phyloP scores from a whole-genome alignment of 2,329 filamentous ascomycete genomes.

The Diaporthe aspalathi region DNA sequence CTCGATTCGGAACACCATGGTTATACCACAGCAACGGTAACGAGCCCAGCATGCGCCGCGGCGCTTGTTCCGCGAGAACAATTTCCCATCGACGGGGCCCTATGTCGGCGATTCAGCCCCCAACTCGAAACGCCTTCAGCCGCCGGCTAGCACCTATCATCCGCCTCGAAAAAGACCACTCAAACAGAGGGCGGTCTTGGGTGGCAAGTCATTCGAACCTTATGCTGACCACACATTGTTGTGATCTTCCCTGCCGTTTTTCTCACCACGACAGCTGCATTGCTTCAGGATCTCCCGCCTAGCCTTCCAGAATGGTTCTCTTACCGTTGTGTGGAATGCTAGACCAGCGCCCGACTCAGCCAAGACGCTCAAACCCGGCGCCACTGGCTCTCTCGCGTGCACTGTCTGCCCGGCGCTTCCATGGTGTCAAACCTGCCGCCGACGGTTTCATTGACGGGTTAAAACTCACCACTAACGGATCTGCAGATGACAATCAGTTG shows the following conservation, averaged over 20 bases:
- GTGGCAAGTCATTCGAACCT: conserved; percentile 38
- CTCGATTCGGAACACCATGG: conserved; percentile 18
- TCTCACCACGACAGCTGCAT: neutral
- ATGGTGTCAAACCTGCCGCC: conserved; percentile 2
- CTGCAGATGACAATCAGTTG: neutral
- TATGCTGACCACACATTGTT: conserved; percentile 28
- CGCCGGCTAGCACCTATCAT: conserved; percentile 6
- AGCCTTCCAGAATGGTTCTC: conserved; percentile 19
- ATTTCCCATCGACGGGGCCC: neutral
- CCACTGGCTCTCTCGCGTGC: conserved; percentile 1
- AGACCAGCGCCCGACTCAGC: conserved; percentile 11
- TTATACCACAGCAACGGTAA: conserved; percentile 4
- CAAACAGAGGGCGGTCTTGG: conserved; percentile 24
- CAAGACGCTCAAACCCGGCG: conserved; percentile 6
- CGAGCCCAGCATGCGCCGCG: neutral
- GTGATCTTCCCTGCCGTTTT: neutral
- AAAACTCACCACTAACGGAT: conserved; percentile 18
- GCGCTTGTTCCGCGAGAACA: conserved; percentile 15
- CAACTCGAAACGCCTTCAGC: conserved; percentile 13
- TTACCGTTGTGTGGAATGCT: neutral
- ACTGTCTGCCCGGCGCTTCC: neutral
- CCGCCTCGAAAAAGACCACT: conserved; percentile 1
- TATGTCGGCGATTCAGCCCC: conserved; percentile 5
- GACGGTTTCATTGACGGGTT: conserved; percentile 1
- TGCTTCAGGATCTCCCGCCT: conserved; percentile 6